phyloP scores from a whole-genome alignment of 2,329 filamentous ascomycete species.

The Purpureocillium lavendulum region DNA sequence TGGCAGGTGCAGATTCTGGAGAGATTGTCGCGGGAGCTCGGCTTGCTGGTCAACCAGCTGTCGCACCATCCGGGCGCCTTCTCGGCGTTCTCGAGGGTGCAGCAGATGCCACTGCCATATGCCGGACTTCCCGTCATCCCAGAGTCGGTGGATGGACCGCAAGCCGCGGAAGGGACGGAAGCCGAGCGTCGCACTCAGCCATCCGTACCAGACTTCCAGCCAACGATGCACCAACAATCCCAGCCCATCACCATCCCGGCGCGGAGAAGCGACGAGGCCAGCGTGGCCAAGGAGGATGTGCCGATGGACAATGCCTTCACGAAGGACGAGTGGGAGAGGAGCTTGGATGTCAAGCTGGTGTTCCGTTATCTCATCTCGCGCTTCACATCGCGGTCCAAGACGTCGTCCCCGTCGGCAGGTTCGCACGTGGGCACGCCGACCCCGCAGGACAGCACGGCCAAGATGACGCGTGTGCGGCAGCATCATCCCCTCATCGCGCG shows the following conservation, averaged over 20 bases:
- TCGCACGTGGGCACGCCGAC: slow-evolving; percentile 39
- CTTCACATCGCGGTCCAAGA: slow-evolving; percentile 48
- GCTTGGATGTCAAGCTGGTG: slow-evolving; percentile 83
- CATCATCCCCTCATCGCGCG: slow-evolving; percentile 78
- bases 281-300: slow-evolving; percentile 14
- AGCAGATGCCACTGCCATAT: slow-evolving; percentile 62
- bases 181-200: slow-evolving; percentile 13
- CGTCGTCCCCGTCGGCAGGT: slow-evolving; percentile 32
- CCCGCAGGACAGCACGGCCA: slow-evolving; percentile 60
- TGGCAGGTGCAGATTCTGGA: slow-evolving; percentile 79
- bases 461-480: slow-evolving; percentile 76
- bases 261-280: slow-evolving; percentile 12
- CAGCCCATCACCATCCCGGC: slow-evolving; percentile 28
- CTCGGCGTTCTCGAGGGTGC: slow-evolving; percentile 63
- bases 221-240: slow-evolving; percentile 31
- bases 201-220: slow-evolving; percentile 33
- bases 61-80: slow-evolving; percentile 80
- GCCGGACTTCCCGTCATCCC: slow-evolving; percentile 64
- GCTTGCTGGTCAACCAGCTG: slow-evolving; percentile 72
- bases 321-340: slow-evolving; percentile 86
- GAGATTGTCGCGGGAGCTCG: slow-evolving; percentile 78
- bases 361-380: slow-evolving; percentile 79
- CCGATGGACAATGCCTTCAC: slow-evolving; percentile 34
- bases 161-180: slow-evolving; percentile 15
- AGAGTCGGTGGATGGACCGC: slow-evolving; percentile 33